Base-by-base conservation (phyloP, 768 basidiomycete species). In the Scleroderma citrinum region DNA sequence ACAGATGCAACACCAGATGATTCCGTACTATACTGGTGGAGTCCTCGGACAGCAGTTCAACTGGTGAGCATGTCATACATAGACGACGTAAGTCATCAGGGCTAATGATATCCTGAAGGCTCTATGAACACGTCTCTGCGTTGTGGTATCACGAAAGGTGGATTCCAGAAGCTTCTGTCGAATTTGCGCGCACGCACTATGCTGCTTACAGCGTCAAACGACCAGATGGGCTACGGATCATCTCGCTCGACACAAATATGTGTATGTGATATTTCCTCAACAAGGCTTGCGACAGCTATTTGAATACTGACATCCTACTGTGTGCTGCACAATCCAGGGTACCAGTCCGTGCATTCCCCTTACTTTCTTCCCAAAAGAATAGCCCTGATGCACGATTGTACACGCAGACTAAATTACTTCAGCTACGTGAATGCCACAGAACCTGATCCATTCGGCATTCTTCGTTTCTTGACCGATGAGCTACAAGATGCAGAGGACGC, bases 401-500 rank as follows among this genome's bases (percentile, higher is more conserved):
- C 11, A 7, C 3, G 47, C 51, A 71, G 71, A 19, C 57, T 64
- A 16, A 78, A 78, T 54, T 73, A 66, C 52, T 77, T 75, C 59
- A 71, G 70, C 49, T 79, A 72, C 52, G 69, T 79, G 55, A 77
- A 78, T 55, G 61, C 74, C 30, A 69, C 67, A 11, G 51, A 63
- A n/a, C 65, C 70, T 3, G 77, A 78, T 52, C 61, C 66, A 29
- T 76, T 71, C 19, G 77, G 77, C 14, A 75, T 77, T 65, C 64
- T 78, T 35, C 64, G 71, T 16, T 78, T 74, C 62, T 55, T 78
- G 42, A 77, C 77, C 2, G 72, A 76, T 35, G 77, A 77, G 46
- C 67, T 79, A 10, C 77, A 78, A 53, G 72, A 65, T n/a, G 74
- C 76, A 0, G 77, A 78, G 51, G 76, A 78, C 45, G 61, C 65